Percentiles rank a stretch among this genome's conserved stretches.
phyloP scores from a whole-genome alignment of 2,329 filamentous ascomycete species.

The Paraphoma sp. region DNA sequence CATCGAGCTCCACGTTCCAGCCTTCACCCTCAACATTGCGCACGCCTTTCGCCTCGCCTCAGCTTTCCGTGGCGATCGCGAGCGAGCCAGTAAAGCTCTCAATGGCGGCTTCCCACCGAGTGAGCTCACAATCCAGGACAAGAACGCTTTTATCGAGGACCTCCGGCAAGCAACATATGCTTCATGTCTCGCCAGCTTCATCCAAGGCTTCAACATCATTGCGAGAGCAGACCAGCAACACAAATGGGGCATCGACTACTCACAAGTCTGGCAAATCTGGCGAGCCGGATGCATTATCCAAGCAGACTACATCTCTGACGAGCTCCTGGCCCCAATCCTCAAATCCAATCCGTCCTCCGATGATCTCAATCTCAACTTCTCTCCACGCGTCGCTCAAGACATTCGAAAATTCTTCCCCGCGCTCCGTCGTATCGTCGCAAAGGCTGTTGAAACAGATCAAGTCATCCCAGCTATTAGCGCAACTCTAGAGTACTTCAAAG shows the following conservation, averaged over 20 bases:
- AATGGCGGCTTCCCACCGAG: conserved; percentile 51
- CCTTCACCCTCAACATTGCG: conserved; percentile 67
- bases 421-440: conserved; percentile 64
- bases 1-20: conserved; percentile 66
- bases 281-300: conserved; percentile 75
- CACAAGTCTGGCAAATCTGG: conserved; percentile 67
- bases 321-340: conserved; percentile 61
- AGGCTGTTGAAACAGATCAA: conserved; percentile 63
- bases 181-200: conserved; percentile 67
- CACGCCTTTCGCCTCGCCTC: conserved; percentile 71
- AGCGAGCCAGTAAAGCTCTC: conserved; percentile 57
- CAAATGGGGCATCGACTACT: conserved; percentile 64
- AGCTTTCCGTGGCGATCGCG: conserved; percentile 64
- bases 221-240: conserved; percentile 64
- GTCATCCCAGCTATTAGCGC: conserved; percentile 67
- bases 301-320: conserved; percentile 66
- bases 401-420: conserved; percentile 58
- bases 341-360: conserved; percentile 41
- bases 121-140: conserved; percentile 36
- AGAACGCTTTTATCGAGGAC: conserved; percentile 61
- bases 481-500: conserved; percentile 72
- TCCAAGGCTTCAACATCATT: conserved; percentile 71
- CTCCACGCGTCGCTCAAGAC: conserved; percentile 58
- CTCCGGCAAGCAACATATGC: conserved; percentile 68
- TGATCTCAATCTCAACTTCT: conserved; percentile 55